A percentile compares a stretch with the other conserved stretches of the same genome.
phyloP scores from a whole-genome alignment of 2,329 filamentous ascomycete genomes.

The Rutstroemia sydowiana region DNA sequence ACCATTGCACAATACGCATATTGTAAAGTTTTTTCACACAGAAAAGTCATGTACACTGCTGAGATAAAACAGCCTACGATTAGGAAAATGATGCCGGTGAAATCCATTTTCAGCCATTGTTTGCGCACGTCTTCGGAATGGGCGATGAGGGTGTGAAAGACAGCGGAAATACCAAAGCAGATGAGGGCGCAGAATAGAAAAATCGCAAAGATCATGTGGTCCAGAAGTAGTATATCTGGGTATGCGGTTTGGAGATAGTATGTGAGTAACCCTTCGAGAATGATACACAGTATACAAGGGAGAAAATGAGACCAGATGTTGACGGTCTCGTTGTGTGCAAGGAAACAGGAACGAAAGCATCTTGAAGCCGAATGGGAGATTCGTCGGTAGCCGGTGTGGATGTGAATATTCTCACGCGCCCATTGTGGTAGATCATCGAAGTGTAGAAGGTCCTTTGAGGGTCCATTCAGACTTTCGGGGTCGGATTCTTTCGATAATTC shows the following conservation, averaged over 20 bases:
- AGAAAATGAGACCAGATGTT: slow-evolving; percentile 41
- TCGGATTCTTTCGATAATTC: no score
- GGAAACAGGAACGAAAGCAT: slow-evolving; percentile 36
- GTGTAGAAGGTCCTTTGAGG: neutral
- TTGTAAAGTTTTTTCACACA: slow-evolving; percentile 31
- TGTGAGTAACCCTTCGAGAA: slow-evolving; percentile 27
- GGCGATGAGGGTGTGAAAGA: slow-evolving; percentile 35
- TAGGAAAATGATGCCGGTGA: slow-evolving; percentile 33
- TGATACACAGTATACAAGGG: slow-evolving; percentile 34
- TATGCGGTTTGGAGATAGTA: slow-evolving; percentile 28
- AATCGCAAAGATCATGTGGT: slow-evolving; percentile 35
- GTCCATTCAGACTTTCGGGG: no score
- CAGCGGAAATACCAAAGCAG: slow-evolving; percentile 34
- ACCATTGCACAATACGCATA: slow-evolving; percentile 33
- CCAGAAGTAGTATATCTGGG: slow-evolving; percentile 29
- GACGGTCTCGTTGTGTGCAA: slow-evolving; percentile 38
- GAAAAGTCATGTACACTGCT: slow-evolving; percentile 36
- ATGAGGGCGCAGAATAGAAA: slow-evolving; percentile 32
- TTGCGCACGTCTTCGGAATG: slow-evolving; percentile 32
- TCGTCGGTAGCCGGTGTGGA: slow-evolving; percentile 38
- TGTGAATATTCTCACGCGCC: slow-evolving; percentile 37
- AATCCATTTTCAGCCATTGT: slow-evolving; percentile 35
- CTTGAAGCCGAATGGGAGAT: slow-evolving; percentile 31
- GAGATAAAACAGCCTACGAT: slow-evolving; percentile 35
- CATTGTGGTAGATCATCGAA: slow-evolving; percentile 35